Conservation (phyloP, 305 asterid genomes). For the Lippia alba region DNA sequence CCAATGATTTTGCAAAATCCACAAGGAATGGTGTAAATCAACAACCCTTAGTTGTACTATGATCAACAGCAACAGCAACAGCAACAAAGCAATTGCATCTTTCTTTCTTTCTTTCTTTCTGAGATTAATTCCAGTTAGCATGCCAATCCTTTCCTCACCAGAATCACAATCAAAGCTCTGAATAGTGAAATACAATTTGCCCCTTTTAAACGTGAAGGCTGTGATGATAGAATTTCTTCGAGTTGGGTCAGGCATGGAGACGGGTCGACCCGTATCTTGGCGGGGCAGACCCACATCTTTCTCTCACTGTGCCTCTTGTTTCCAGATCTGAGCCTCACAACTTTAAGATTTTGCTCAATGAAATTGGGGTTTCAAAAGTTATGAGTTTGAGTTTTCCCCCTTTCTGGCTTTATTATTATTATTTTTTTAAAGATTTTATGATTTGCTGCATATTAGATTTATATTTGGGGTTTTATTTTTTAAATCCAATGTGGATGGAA, state of each 20-base stretch:
- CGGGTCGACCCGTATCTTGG: slow-evolving; percentile 44
- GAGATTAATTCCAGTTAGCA: background rate
- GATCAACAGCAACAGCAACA: background rate
- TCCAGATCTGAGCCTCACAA: slow-evolving; percentile 42
- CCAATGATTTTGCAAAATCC: slow-evolving; percentile 19
- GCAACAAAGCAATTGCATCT: too few species aligned
- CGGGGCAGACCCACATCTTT: slow-evolving; percentile 42
- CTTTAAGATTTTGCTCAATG: too few species aligned
- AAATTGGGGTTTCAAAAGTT: too few species aligned
- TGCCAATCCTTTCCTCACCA: background rate
- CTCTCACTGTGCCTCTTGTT: slow-evolving; percentile 21
- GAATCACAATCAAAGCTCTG: background rate
- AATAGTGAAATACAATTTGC: too few species aligned
- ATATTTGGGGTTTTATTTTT: too few species aligned
- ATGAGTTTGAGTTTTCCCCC: too few species aligned
- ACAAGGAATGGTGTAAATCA: background rate
- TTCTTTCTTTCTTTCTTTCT: too few species aligned
- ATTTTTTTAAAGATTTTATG: too few species aligned
- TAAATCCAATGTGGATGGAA: too few species aligned
- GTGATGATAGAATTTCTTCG: slow-evolving; percentile 31
- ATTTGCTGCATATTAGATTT: too few species aligned
- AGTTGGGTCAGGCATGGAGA: slow-evolving; percentile 30
- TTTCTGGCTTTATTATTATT: too few species aligned
- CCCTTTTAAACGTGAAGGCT: slow-evolving; percentile 17
- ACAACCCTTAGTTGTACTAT: background rate